Conservation (phyloP, 2,329 filamentous ascomycete genomes). For the Neurospora crassa region DNA sequence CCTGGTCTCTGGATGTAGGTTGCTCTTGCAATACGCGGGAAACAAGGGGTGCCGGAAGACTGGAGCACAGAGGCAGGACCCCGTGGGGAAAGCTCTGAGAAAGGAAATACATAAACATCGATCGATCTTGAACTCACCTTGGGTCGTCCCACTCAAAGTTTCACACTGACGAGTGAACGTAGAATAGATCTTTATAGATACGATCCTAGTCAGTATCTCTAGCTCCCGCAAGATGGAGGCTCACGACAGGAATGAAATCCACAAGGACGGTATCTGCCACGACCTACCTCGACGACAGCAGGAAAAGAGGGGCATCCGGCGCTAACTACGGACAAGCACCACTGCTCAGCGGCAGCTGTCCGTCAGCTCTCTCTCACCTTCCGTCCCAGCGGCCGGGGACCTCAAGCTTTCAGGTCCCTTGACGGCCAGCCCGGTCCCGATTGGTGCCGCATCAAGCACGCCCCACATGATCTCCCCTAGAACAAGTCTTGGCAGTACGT, state of each 20-base stretch:
- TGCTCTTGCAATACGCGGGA: background rate
- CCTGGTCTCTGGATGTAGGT: background rate
- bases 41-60: background rate
- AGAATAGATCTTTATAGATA: background rate
- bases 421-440: background rate
- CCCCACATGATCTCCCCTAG: background rate
- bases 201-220: background rate
- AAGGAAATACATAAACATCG: background rate
- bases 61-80: background rate
- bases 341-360: background rate
- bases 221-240: background rate
- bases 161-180: background rate
- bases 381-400: background rate
- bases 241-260: background rate
- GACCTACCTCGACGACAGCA: background rate
- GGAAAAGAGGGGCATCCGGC: background rate
- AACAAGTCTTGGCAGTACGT: background rate
- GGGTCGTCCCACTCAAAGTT: background rate
- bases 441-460: background rate
- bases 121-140: background rate
- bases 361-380: background rate
- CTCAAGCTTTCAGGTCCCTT: background rate
- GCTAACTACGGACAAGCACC: background rate
- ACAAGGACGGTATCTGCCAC: background rate
- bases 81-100: background rate